phyloP scores from a whole-genome alignment of 179 eudicot genomes.

The Nepenthes alata region DNA sequence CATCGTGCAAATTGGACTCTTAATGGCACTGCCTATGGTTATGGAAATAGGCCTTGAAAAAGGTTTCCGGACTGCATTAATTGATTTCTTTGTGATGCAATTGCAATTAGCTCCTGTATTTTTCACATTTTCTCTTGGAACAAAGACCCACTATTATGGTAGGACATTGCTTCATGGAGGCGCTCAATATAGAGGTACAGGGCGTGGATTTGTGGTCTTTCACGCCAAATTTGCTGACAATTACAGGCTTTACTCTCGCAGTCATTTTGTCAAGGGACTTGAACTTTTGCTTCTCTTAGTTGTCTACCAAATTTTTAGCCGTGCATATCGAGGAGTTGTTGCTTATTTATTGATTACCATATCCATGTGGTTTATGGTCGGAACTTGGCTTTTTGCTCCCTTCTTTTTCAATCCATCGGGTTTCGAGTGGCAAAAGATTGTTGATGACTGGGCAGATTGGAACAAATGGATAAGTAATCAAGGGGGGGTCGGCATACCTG shows the following conservation, averaged over 20 bases:
- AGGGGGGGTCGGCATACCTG: conserved; percentile 29
- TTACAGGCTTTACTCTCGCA: conserved; percentile 36
- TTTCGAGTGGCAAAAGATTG: conserved; percentile 27
- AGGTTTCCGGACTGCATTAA: conserved; percentile 28
- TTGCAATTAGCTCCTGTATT: conserved; percentile 28
- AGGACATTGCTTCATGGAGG: conserved; percentile 38
- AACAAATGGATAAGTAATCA: conserved; percentile 20
- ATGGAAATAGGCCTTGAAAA: conserved; percentile 26
- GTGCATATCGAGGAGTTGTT: conserved; percentile 2
- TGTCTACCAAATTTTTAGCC: conserved; percentile 17
- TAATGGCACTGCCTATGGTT: conserved; percentile 23
- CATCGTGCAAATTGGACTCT: conserved; percentile 13
- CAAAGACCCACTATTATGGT: conserved; percentile 30
- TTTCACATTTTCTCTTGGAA: conserved; percentile 31
- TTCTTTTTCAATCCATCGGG: conserved; percentile 20
- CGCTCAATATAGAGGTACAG: conserved; percentile 25
- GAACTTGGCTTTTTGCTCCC: conserved; percentile 18
- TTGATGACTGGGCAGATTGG: conserved; percentile 30
- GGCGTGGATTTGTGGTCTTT: conserved; percentile 29
- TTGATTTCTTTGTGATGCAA: conserved; percentile 27
- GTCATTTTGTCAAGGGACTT: conserved; percentile 38
- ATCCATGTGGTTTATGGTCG: conserved; percentile 25
- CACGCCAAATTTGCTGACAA: conserved; percentile 34
- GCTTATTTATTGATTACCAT: conserved; percentile 12
- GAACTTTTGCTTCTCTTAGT: conserved; percentile 30